These are phyloP conservation scores for Colletotrichum sp. DNA, from an alignment of 2,329 filamentous ascomycete genomes.

Conservation along the genomic window DNA sequence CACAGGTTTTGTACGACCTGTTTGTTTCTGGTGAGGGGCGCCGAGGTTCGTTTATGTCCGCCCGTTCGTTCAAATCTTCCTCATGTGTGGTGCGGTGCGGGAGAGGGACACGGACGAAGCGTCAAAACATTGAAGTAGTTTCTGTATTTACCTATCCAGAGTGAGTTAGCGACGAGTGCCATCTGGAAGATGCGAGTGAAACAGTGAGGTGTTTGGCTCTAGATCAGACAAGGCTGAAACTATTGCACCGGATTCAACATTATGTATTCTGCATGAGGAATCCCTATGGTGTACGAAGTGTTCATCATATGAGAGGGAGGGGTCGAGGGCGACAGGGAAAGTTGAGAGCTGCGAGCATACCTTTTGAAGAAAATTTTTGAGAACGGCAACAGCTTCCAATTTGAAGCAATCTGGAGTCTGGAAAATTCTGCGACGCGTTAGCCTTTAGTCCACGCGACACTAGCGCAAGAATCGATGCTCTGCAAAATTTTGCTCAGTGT, in stretches of 20 bases:
- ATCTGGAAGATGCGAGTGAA: conserved; percentile 23
- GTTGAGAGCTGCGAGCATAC: neutral
- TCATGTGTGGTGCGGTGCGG: conserved; percentile 46
- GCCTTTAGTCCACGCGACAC: neutral
- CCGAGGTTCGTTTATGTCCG: conserved; percentile 68
- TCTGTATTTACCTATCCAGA: conserved; percentile 46
- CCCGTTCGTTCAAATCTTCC: conserved; percentile 73
- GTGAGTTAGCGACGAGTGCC: conserved; percentile 39
- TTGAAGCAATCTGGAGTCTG: conserved; percentile 30
- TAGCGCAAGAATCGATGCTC: neutral
- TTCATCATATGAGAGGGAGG: conserved; percentile 58
- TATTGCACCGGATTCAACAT: conserved; percentile 67
- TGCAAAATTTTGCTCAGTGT: conserved; percentile 56
- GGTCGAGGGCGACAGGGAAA: neutral
- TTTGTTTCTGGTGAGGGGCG: conserved; percentile 54
- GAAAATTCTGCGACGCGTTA: conserved; percentile 7
- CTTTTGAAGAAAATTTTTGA: conserved; percentile 6
- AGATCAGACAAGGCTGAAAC: conserved; percentile 75
- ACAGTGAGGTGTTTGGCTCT: conserved; percentile 34
- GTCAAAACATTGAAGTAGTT: neutral
- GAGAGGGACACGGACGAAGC: conserved; percentile 16
- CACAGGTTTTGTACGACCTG: conserved; percentile 68
- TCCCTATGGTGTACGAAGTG: conserved; percentile 65
- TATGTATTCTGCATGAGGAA: conserved; percentile 71
- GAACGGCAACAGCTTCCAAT: conserved; percentile 47